Percentiles rank a stretch among this genome's conserved stretches.
These are phyloP conservation scores for Chernovozyma aurita DNA, from an alignment of 1,139 yeast species.

Conservation along the genomic window DNA sequence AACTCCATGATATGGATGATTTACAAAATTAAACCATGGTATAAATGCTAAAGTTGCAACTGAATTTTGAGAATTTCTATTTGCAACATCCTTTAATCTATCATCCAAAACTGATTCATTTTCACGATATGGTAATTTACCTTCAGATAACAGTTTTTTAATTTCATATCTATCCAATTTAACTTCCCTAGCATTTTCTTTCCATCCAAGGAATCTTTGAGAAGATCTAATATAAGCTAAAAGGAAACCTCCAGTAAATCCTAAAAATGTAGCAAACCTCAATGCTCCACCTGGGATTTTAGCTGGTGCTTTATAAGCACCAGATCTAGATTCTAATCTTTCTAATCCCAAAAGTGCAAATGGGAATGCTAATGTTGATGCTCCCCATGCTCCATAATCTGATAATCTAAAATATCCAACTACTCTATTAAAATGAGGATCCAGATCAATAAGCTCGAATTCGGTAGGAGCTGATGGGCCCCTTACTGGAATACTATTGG, in stretches of 20 bases:
- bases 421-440: conserved; percentile 73
- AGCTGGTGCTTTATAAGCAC: conserved; percentile 50
- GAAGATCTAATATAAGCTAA: conserved; percentile 63
- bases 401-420: conserved; percentile 67
- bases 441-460: conserved; percentile 64
- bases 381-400: conserved; percentile 64
- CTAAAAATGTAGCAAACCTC: conserved; percentile 57
- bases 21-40: conserved; percentile 81
- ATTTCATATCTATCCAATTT: conserved; percentile 69
- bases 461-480: conserved; percentile 41
- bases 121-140: conserved; percentile 60
- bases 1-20: conserved; percentile 83
- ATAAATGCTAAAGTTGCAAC: conserved; percentile 56
- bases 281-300: conserved; percentile 56
- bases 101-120: conserved; percentile 60
- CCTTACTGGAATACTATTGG: conserved; percentile 40
- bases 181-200: conserved; percentile 73
- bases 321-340: conserved; percentile 57
- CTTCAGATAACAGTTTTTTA: conserved; percentile 62
- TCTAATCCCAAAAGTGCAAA: conserved; percentile 58
- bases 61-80: conserved; percentile 76
- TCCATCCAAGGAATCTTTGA: conserved; percentile 73
- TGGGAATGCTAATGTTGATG: conserved; percentile 64
- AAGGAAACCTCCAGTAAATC: conserved; percentile 68
- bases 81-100: conserved; percentile 71